Percentiles rank a stretch among this genome's conserved stretches.
These are phyloP conservation scores for Amaranthus cruentus DNA, from an alignment of 148 eudicot genomes.

Conservation along the genomic window DNA sequence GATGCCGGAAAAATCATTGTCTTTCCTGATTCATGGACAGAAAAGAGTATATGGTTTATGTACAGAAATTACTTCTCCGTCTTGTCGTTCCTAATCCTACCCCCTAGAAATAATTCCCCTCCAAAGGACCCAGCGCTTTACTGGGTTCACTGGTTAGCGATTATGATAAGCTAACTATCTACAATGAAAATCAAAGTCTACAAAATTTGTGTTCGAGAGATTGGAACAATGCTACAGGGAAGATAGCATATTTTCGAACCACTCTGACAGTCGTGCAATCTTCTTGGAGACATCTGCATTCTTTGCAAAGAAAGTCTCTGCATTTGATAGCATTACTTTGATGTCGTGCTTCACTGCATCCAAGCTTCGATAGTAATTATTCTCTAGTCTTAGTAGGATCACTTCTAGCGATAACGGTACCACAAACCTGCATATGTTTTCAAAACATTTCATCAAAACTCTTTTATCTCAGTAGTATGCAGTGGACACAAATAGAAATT, in stretches of 20 bases:
- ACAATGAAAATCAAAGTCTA: slow-evolving; percentile 37
- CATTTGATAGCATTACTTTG: slow-evolving; percentile 61
- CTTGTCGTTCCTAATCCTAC: slow-evolving; percentile 8
- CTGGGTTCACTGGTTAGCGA: slow-evolving; percentile 7
- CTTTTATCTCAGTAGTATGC: not conserved
- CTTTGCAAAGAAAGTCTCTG: slow-evolving; percentile 55
- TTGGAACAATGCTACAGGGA: slow-evolving; percentile 42
- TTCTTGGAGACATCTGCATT: slow-evolving; percentile 52
- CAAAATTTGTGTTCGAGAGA: slow-evolving; percentile 43
- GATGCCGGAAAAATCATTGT: not conserved
- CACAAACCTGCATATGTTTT: slow-evolving; percentile 62
- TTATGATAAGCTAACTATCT: slow-evolving; percentile 22
- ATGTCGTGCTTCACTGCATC: slow-evolving; percentile 81
- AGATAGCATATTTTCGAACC: slow-evolving; percentile 55
- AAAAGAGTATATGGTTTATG: slow-evolving; percentile 9
- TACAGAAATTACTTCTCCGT: slow-evolving; percentile 24
- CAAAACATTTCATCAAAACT: not conserved
- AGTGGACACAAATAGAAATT: not conserved
- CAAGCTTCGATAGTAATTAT: slow-evolving; percentile 71
- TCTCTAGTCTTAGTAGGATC: slow-evolving; percentile 73
- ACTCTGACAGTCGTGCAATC: slow-evolving; percentile 61
- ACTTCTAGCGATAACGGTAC: slow-evolving; percentile 79
- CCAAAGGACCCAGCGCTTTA: slow-evolving; percentile 3
- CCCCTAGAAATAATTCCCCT: slow-evolving; percentile 20
- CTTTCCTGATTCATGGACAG: not conserved